Conservation (phyloP, 2,329 filamentous ascomycete genomes). For the Dactylellina sp. region DNA sequence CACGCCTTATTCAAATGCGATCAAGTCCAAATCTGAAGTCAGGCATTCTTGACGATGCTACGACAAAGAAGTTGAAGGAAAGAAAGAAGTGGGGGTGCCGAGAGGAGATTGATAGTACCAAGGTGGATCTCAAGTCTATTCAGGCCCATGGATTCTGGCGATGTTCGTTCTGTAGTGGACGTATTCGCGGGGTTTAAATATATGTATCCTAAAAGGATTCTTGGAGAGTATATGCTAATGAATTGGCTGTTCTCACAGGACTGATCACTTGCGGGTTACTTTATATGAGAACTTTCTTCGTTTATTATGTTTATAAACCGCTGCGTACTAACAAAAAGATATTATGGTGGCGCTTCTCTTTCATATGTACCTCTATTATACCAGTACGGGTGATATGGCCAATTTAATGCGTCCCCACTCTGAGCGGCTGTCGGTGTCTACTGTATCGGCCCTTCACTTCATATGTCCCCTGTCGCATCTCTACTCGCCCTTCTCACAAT, state of each 20-base stretch:
- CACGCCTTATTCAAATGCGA: slow-evolving; percentile 54
- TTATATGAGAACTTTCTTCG: background rate
- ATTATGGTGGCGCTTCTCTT: background rate
- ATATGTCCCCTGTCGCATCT: background rate
- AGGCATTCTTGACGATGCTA: slow-evolving; percentile 9
- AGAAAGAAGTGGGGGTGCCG: slow-evolving; percentile 51
- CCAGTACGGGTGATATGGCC: slow-evolving; percentile 11
- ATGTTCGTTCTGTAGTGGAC: slow-evolving; percentile 52
- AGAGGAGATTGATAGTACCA: slow-evolving; percentile 30
- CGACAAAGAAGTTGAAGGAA: slow-evolving; percentile 35
- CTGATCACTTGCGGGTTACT: background rate
- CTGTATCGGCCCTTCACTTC: slow-evolving; percentile 4
- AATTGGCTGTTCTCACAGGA: too few relatives aligned
- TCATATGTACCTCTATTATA: background rate
- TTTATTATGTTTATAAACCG: background rate
- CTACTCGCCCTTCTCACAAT: too few relatives aligned
- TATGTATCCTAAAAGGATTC: background rate
- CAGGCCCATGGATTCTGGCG: slow-evolving; percentile 55
- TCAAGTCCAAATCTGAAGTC: slow-evolving; percentile 46
- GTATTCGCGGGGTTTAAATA: slow-evolving; percentile 44
- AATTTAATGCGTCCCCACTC: slow-evolving; percentile 6
- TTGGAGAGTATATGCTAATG: background rate
- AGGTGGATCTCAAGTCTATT: slow-evolving; percentile 44
- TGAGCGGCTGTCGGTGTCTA: slow-evolving; percentile 40
- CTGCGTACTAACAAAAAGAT: too few relatives aligned